phyloP scores from a whole-genome alignment of 352 stramenopile species.

The Phytopythium chamaehyphon region DNA sequence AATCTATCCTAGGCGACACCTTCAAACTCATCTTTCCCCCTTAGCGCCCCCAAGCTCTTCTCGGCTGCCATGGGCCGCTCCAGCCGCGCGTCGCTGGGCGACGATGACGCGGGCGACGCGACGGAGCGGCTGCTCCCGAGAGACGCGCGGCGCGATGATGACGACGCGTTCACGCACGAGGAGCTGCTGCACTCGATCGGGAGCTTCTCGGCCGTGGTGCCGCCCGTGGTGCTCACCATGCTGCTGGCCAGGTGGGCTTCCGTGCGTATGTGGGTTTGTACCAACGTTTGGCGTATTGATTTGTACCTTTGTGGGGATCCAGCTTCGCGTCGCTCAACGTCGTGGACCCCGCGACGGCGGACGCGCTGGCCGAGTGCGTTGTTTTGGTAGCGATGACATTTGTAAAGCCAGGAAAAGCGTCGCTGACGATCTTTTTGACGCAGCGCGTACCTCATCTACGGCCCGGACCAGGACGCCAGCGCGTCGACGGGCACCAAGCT shows the following conservation, averaged over 20 bases:
- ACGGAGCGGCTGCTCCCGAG: slow-evolving; percentile 41
- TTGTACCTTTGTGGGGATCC: not conserved
- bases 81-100: not conserved
- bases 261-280: not conserved
- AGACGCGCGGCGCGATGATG: slow-evolving; percentile 14
- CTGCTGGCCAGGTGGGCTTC: slow-evolving; percentile 62
- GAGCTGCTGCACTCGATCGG: slow-evolving; percentile 82
- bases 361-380: slow-evolving; percentile 66
- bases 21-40: no score
- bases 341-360: slow-evolving; percentile 66
- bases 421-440: not conserved
- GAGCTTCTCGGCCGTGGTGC: slow-evolving; percentile 81
- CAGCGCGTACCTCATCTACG: slow-evolving; percentile 81
- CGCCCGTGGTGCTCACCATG: slow-evolving; percentile 79
- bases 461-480: slow-evolving; percentile 41
- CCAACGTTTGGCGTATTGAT: not conserved
- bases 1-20: no score
- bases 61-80: slow-evolving; percentile 3
- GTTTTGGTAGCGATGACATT: no score
- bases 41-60: no score
- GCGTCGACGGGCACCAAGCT: slow-evolving; percentile 69
- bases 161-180: slow-evolving; percentile 66
- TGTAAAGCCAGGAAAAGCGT: no score
- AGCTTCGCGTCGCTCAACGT: slow-evolving; percentile 83
- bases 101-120: slow-evolving; percentile 23